Conservation (phyloP, 2,329 filamentous ascomycete species). For the Diaporthe longicolla region DNA sequence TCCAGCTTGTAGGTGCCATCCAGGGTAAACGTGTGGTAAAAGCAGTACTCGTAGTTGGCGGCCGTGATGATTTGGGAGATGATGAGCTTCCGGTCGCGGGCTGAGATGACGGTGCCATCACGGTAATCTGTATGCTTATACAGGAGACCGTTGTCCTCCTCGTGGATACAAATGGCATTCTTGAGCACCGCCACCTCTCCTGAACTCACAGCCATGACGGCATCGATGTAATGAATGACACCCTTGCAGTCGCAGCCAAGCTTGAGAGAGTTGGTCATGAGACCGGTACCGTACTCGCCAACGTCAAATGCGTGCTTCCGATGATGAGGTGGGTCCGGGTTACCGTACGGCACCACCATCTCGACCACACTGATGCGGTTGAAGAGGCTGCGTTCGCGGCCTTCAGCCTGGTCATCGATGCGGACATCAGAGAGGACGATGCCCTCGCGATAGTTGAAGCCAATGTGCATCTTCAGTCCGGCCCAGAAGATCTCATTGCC, state of each 20-base stretch:
- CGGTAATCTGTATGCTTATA: constrained; percentile 98
- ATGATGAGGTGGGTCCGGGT: constrained; percentile 84
- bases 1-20: constrained; percentile 94
- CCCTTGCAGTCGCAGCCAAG: constrained; percentile 91
- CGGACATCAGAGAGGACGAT: constrained; percentile 92
- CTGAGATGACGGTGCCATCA: constrained; percentile 88
- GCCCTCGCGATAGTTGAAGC: constrained; percentile 95
- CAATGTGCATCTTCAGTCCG: constrained; percentile 93
- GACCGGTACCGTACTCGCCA: constrained; percentile 85
- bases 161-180: constrained; percentile 95
- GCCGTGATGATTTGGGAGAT: constrained; percentile 95
- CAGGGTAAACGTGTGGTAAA: constrained; percentile 90
- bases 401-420: constrained; percentile 80
- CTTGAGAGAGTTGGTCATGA: constrained; percentile 84
- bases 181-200: constrained; percentile 86
- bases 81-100: constrained; percentile 86
- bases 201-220: constrained; percentile 82
- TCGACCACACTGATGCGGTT: constrained; percentile 91
- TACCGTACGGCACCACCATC: constrained; percentile 94
- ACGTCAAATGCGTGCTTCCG: constrained; percentile 87
- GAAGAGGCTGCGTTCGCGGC: constrained; percentile 82
- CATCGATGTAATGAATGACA: constrained; percentile 91
- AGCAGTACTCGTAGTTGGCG: constrained; percentile 91
- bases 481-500: constrained; percentile 87
- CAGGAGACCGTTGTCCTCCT: constrained; percentile 91